phyloP scores from a whole-genome alignment of 345 rosid genomes.

The Raphanus sativus region DNA sequence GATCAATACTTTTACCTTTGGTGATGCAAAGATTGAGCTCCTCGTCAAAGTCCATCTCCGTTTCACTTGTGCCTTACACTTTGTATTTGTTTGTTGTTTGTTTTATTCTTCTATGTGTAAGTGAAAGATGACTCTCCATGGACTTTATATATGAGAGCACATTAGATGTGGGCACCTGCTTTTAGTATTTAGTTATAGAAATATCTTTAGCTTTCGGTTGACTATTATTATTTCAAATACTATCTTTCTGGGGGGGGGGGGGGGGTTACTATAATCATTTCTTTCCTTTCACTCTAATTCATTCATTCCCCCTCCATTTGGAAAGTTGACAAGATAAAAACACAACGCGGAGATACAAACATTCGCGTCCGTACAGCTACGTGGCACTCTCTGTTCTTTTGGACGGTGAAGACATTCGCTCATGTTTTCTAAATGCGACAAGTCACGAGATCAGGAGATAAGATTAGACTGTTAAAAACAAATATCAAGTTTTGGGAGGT shows the following conservation, averaged over 20 bases:
- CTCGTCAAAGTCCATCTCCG: conserved; percentile 37
- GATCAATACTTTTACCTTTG: conserved; percentile 41
- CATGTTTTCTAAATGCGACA: conserved; percentile 21
- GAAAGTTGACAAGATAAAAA: conserved; percentile 13
- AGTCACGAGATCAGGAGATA: conserved; percentile 6
- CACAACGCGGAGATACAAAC: conserved; percentile 28
- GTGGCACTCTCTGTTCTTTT: conserved; percentile 35
- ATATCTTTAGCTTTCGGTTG: conserved; percentile 6
- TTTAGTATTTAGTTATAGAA: conserved; percentile 1
- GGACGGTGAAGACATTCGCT: conserved; percentile 33
- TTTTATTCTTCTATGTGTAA: not conserved
- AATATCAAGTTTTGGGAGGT: not conserved
- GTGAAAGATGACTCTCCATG: conserved; percentile 9
- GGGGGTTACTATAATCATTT: conserved; percentile 4
- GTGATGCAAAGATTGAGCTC: conserved; percentile 39
- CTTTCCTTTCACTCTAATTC: conserved; percentile 37
- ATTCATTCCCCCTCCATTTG: not conserved
- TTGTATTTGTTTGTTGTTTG: not conserved
- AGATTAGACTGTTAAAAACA: conserved; percentile 6
- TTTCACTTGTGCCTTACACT: not conserved
- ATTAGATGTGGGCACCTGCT: not conserved
- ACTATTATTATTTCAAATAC: conserved; percentile 16
- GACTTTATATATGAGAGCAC: conserved; percentile 23
- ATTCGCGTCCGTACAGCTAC: conserved; percentile 34
- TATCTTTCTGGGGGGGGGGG: conserved; percentile 30